phyloP scores from a whole-genome alignment of 192 early-diverging fungal species.

The Backusella macrospora region DNA sequence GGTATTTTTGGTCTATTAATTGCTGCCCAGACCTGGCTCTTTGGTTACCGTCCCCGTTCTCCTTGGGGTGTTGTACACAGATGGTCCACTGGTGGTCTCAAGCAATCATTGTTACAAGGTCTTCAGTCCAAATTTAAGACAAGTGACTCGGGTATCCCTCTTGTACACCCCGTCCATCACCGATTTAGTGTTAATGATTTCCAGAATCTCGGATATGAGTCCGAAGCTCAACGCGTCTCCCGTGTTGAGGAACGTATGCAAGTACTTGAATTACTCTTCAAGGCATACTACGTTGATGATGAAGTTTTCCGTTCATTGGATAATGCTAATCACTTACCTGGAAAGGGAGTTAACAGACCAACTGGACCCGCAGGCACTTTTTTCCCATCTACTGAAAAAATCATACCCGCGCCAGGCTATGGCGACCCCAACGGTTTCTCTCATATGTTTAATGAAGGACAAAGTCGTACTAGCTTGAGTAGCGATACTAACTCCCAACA shows the following conservation, averaged over 20 bases:
- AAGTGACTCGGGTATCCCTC: constrained; percentile 32
- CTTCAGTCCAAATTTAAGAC: constrained; percentile 35
- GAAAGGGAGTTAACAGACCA: not conserved
- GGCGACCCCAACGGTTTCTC: constrained; percentile 29
- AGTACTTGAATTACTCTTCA: constrained; percentile 31
- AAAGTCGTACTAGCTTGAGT: constrained; percentile 25
- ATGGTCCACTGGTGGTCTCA: constrained; percentile 43
- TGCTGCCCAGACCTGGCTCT: constrained; percentile 37
- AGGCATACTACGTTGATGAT: constrained; percentile 41
- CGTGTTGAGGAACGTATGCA: constrained; percentile 38
- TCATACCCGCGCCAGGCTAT: not conserved
- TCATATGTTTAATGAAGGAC: constrained; percentile 33
- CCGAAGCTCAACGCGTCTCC: constrained; percentile 30
- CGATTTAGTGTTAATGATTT: constrained; percentile 28
- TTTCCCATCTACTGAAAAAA: constrained; percentile 15
- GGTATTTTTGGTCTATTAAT: constrained; percentile 42
- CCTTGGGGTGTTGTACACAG: constrained; percentile 43
- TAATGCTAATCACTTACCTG: not conserved
- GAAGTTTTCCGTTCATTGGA: constrained; percentile 36
- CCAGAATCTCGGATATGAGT: constrained; percentile 20
- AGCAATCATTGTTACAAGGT: constrained; percentile 32
- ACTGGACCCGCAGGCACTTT: not conserved
- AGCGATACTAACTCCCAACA: constrained; percentile 32
- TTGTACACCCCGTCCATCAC: constrained; percentile 35
- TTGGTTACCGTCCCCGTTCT: constrained; percentile 39